phyloP scores from a whole-genome alignment of 208 protist genomes.

The Strigomonas culicis region DNA sequence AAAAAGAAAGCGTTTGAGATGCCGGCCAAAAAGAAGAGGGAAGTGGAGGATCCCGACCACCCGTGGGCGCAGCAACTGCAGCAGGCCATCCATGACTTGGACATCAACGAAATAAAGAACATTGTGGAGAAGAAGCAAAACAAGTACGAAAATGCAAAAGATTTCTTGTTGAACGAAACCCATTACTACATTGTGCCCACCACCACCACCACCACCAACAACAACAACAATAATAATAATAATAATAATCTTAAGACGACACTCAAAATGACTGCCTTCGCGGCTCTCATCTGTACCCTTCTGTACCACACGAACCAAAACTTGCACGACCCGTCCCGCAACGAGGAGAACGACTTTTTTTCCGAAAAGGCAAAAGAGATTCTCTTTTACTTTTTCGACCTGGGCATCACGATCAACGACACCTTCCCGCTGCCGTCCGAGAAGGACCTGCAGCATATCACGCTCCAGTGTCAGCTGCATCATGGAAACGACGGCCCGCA shows the following conservation, averaged over 20 bases:
- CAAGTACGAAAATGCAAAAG: too few species aligned
- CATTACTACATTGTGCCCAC: not conserved
- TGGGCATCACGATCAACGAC: not conserved
- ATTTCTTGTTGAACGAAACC: too few species aligned
- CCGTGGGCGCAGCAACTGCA: slow-evolving; percentile 83
- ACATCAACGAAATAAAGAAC: slow-evolving; percentile 27
- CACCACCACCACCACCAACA: not conserved
- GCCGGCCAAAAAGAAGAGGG: slow-evolving; percentile 30
- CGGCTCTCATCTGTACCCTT: too few species aligned
- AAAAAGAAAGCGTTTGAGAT: slow-evolving; percentile 18
- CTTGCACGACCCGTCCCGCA: not conserved
- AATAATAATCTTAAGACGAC: not conserved
- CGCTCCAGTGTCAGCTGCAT: too few species aligned
- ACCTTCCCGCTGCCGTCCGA: not conserved
- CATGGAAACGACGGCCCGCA: not conserved
- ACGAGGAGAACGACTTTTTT: not conserved
- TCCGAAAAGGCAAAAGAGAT: not conserved
- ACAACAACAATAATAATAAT: not conserved
- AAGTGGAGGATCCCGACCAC: slow-evolving; percentile 73
- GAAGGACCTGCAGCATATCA: too few species aligned
- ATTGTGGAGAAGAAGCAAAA: slow-evolving; percentile 37
- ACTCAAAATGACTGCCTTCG: not conserved
- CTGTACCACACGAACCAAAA: too few species aligned
- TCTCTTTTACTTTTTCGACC: slow-evolving; percentile 2
- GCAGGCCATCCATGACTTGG: slow-evolving; percentile 46